Evolutionary conservation across 106 monocot genomes (phyloP), one percentile per base, ranked within the genome.

Genomic region (Amphibolis antarctica): DNA sequence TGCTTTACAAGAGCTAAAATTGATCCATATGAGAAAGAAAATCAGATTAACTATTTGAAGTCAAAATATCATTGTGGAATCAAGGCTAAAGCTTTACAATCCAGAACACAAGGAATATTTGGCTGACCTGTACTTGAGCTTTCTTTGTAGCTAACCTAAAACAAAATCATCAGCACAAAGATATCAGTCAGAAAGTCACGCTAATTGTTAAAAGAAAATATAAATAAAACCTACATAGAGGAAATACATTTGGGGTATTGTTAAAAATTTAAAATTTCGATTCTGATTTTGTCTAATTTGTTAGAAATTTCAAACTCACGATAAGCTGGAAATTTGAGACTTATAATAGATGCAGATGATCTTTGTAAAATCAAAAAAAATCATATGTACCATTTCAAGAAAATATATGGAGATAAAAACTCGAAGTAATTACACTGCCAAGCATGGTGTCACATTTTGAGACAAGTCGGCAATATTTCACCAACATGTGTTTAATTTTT

Each of bases 1-100:
- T 84, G 86, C 66, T 90, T 89, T 47, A 29, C 20, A 21, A 66
- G 71, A 66, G 60, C 89, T 93, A 72, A 46, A 80, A 36, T 57
- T 29, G 19, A 67, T 22, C 53, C 28, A 53, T 29, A 54, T 12
- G 31, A 55, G 18, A 20, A 20, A 65, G 67, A 42, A 42, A 22
- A 67, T 31, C 30, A 28, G 10, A n/a, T 46, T 23, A 45, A 45
- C 36, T 36, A 36, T 36, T 36, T 2, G 45, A 63, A 43, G 11
- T 11, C 17, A 26, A 53, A 18, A 29, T 21, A 20, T 36, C 15
- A 22, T 53, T n/a, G 18, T 54, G 27, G 42, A 12, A 12, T 5
- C 42, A 60, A 60, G 26, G 43, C 26, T 19, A 42, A 60, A 5
- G 21, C 64, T 44, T 18, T 5, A 56, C 26, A 24, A 23, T 7